Base-by-base conservation (phyloP, 129 eudicot species). In the Centaurea solstitialis region DNA sequence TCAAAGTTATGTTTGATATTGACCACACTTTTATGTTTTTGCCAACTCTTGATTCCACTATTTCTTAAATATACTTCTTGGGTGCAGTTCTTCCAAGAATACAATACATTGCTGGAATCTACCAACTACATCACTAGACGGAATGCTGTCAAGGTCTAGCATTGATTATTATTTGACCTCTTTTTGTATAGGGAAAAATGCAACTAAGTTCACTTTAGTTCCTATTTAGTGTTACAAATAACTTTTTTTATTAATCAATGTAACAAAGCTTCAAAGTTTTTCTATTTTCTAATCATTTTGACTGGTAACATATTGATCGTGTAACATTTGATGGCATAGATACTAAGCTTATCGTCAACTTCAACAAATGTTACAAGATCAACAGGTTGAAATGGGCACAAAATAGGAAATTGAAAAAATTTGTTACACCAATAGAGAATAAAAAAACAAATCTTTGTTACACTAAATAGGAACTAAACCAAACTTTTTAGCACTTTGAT, bases 71-170 rank as follows among this genome's bases (percentile, higher is more conserved):
- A 17, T 67, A 37, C 18, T 9, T 81, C 26, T 69, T 75, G 41
- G 70, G 40, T 70, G 61, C 79, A 91, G 98, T 94, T 94, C 82
- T 91, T 94, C 76, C 86, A 67, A 12, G 87, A 80, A 37, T 84
- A 84, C 84, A 84, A 84, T 47, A 66, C 88, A 41, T 84, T 92
- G 82, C 89, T 94, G 83, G 87, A 90, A 80, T 94, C 97, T 68
- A 59, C 90, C 41, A 87, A 83, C 68, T 94, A 94, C 78, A 90
- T 91, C 74, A 91, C 95, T 20, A 84, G 93, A 84, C 73, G 98
- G 84, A 90, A 92, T 77, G 95, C 95, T 68, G 80, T 94, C 76
- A 94, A 85, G 97, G 98, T 92, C 35, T 64, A 73, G 6, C 70
- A 23, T 41, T 47, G 28, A 26, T 77, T n/a, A 47, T 77, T n/a